These are phyloP conservation scores for Cenococcum geophilum DNA, from an alignment of 495 filamentous ascomycete genomes.

Conservation along the genomic window DNA sequence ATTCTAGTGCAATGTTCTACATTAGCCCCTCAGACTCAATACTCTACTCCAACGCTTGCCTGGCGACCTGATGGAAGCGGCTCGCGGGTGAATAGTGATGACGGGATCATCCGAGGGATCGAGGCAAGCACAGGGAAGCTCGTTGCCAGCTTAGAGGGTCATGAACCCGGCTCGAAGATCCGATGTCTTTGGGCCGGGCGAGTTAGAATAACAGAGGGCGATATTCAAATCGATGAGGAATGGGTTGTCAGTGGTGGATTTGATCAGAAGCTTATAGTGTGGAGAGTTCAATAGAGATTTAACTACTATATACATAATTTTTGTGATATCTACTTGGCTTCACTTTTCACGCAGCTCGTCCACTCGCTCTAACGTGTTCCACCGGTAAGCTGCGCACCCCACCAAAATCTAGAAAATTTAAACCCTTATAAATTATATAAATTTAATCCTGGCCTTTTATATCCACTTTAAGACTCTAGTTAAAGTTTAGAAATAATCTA, in stretches of 20 bases:
- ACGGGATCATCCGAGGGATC: conserved; percentile 58
- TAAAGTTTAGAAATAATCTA: no score
- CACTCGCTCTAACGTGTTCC: no score
- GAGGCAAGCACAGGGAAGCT: conserved; percentile 58
- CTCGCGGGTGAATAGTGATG: conserved; percentile 65
- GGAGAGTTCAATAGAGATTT: conserved; percentile 37
- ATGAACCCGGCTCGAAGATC: conserved; percentile 58
- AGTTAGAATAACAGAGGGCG: conserved; percentile 38
- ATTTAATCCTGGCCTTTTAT: no score
- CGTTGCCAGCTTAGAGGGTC: conserved; percentile 46
- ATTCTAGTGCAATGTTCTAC: conserved; percentile 56
- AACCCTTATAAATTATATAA: no score
- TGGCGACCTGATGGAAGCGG: conserved; percentile 62
- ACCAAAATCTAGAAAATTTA: no score
- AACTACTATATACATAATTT: not conserved
- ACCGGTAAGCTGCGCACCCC: no score
- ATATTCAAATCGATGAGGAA: conserved; percentile 38
- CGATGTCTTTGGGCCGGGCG: conserved; percentile 58
- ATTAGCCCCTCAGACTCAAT: conserved; percentile 60
- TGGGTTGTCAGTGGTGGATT: conserved; percentile 64
- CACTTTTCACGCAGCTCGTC: not conserved
- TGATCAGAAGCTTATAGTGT: conserved; percentile 58
- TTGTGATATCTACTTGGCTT: not conserved
- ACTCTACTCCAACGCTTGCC: conserved; percentile 57
- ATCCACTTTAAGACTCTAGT: no score